Conservation (phyloP, 2,329 filamentous ascomycete species). For the Penicillium vulpinum region DNA sequence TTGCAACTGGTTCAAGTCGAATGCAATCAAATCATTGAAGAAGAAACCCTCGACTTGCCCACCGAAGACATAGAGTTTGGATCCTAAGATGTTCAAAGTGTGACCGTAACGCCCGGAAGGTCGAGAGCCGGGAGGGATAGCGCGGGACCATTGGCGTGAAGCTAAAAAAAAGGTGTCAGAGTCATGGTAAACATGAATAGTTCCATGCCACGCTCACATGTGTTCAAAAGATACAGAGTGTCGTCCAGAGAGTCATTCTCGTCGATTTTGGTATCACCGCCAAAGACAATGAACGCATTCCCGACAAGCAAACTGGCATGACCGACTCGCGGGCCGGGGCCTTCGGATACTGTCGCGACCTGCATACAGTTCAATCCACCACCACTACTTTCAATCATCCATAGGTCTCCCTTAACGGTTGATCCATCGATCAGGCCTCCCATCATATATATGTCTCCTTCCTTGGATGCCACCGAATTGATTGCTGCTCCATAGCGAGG, state of each 20-base stretch:
- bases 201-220: conserved; percentile 66
- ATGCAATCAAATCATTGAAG: conserved; percentile 95
- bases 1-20: conserved; percentile 93
- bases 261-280: conserved; percentile 95
- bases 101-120: conserved; percentile 93
- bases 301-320: conserved; percentile 92
- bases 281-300: conserved; percentile 98
- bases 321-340: conserved; percentile 89
- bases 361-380: conserved; percentile 88
- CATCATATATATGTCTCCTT: conserved; percentile 97
- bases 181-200: conserved; percentile 22
- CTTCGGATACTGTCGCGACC: conserved; percentile 86
- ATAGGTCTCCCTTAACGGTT: conserved; percentile 93
- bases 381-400: conserved; percentile 89
- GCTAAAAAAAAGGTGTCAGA: conserved; percentile 56
- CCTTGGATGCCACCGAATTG: conserved; percentile 88
- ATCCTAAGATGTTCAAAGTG: conserved; percentile 92
- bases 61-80: conserved; percentile 96
- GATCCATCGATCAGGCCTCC: conserved; percentile 92
- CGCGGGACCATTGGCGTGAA: conserved; percentile 96
- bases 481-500: conserved; percentile 96
- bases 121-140: conserved; percentile 79
- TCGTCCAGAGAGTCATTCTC: conserved; percentile 90
- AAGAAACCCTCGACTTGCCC: conserved; percentile 97
- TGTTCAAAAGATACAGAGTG: conserved; percentile 94